Percentiles rank a stretch among this genome's conserved stretches.
These are phyloP conservation scores for Exobasidium rhododendri DNA, from an alignment of 1,284 basidiomycete genomes.

Conservation along the genomic window DNA sequence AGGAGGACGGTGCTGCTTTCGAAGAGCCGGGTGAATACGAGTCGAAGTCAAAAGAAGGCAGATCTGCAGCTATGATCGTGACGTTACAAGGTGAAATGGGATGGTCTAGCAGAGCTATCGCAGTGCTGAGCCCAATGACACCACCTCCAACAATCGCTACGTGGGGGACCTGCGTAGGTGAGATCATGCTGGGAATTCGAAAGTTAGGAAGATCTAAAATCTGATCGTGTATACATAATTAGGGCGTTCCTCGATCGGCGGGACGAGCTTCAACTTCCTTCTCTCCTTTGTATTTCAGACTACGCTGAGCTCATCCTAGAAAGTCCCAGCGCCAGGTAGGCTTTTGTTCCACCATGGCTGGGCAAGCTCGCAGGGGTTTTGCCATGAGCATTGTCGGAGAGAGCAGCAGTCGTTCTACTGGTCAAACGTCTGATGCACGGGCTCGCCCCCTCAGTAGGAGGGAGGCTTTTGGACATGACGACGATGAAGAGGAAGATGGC, in stretches of 20 bases:
- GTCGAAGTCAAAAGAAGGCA: neutral
- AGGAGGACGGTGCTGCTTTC: neutral
- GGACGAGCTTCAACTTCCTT: no score
- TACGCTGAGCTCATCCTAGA: no score
- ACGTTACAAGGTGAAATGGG: slow-evolving; percentile 4
- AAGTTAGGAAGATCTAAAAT: no score
- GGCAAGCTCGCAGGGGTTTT: neutral
- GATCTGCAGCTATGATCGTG: slow-evolving; percentile 9
- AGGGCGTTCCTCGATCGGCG: no score
- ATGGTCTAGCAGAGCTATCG: slow-evolving; percentile 15
- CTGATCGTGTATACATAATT: no score
- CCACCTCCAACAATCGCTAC: slow-evolving; percentile 16
- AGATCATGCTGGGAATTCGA: no score
- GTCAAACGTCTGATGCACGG: neutral
- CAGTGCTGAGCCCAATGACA: slow-evolving; percentile 14
- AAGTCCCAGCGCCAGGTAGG: no score
- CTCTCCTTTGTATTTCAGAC: no score
- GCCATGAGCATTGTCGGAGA: slow-evolving; percentile 1
- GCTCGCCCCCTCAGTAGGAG: neutral
- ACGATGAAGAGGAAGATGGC: neutral
- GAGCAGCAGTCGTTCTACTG: neutral
- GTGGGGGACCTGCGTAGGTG: no score
- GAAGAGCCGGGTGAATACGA: neutral
- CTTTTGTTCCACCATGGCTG: neutral
- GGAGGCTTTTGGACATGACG: neutral